Base-by-base conservation (phyloP, 2,329 filamentous ascomycete genomes). In the Alternaria consortialis region DNA sequence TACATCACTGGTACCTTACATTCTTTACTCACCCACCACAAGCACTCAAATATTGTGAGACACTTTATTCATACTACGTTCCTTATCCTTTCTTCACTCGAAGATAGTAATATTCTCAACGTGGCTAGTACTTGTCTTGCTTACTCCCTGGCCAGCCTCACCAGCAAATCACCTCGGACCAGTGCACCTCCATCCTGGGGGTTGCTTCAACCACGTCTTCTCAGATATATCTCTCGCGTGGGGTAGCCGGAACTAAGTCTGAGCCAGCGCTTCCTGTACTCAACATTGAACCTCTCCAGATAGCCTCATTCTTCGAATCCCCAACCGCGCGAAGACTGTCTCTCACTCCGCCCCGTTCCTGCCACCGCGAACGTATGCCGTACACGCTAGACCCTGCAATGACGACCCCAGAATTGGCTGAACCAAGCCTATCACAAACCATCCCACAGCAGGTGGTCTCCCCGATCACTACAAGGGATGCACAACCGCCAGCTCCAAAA, bases 221-320 rank as follows among this genome's bases (percentile, higher is more conserved):
- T 47, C 79, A 83, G 60, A 83, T 84, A 36, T 74, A 82, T 56
- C 75, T 84, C 51, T 84, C 82, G 25, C 70, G 81, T 55, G 81
- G 78, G 54, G 80, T 83, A 60, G 81, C 81, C 42, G 75, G 70
- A 31, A 74, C 77, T 32, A 66, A 75, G 56, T 74, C 74, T 29
- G 66, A 71, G 40, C 64, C 72, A 37, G 56, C 64, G n/a, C 62
- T 70, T 66, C 64, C 74, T 56, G n/a, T 65, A 40, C 40, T 60
- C 15, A 46, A 64, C 32, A 46, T 58, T 27, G 54, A 64, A 13
- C 56, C 63, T 60, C 53, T 65, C 32, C 61, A 60, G 37, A 47
- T 64, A 31, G 56, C 60, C 6, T 67, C 67, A 3, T 67, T 62
- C 50, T 63, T 67, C 50, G 58, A 70, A 34, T 71, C 68, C 25